Conservation (phyloP, 129 eudicot genomes). For the Calendula officinalis region DNA sequence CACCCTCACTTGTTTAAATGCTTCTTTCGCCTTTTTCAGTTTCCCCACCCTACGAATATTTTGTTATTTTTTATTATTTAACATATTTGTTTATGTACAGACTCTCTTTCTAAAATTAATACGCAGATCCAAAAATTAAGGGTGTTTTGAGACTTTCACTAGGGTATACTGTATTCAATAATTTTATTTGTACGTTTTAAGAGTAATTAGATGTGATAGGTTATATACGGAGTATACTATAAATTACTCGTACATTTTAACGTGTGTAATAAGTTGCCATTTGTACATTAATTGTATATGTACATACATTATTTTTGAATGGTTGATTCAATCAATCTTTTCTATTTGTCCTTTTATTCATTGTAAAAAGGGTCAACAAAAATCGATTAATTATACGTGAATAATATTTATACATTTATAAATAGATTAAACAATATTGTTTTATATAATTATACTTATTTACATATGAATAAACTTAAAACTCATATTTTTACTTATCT, state of each 20-base stretch:
- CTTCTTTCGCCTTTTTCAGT: constrained; percentile 19
- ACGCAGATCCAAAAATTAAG: constrained; percentile 1
- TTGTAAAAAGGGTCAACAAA: too few relatives aligned
- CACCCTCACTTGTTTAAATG: constrained; percentile 35
- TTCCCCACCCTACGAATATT: constrained; percentile 19
- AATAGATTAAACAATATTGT: too few relatives aligned
- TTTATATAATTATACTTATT: too few relatives aligned
- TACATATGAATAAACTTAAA: too few relatives aligned
- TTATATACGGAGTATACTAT: not conserved
- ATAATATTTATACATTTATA: too few relatives aligned
- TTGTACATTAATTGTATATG: constrained; percentile 7
- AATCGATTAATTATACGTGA: too few relatives aligned
- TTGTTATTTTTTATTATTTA: constrained; percentile 1
- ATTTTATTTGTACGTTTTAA: not conserved
- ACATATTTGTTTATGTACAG: constrained; percentile 11
- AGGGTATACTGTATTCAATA: not conserved
- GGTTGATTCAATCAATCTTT: not conserved
- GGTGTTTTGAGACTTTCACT: not conserved
- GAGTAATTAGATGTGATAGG: not conserved
- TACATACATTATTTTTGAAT: not conserved
- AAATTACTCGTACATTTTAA: not conserved
- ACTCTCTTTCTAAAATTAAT: not conserved
- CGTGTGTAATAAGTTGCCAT: not conserved
- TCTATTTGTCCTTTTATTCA: too few relatives aligned
- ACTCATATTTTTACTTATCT: too few relatives aligned